Evolutionary conservation across 2,329 filamentous ascomycete genomes (phyloP), one percentile per base, ranked within the genome.

Genomic region (Penicillium occitanis): DNA sequence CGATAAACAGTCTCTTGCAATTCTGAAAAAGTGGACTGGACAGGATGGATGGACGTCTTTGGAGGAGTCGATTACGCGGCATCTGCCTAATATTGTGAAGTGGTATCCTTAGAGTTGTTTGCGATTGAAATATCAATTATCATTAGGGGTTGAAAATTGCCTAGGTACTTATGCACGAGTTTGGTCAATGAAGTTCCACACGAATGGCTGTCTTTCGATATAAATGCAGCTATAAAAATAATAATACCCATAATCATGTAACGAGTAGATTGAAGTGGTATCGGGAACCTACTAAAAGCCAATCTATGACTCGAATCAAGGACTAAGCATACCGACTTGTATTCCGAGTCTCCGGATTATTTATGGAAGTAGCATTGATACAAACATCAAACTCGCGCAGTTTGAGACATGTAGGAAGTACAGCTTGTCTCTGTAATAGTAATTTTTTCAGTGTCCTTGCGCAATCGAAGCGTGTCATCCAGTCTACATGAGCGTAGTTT

Each of bases 11-110:
- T 30, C 63, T n/a, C 63, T 65, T 6, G 44, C 33, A 44, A n/a
- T 60, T 35, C 50, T 65, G 55, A 48, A 65, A 22, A 65, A 44
- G 35, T 60, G 63, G 63, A 46, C 40, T 65, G 63, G 55, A 10
- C 63, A 60, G 55, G 25, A 65, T 17, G 55, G 63, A 10, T 65
- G 63, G 63, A 60, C 33, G 17, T 22, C 30, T 28, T 28, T 65
- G 33, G 63, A 65, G 33, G 42, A 59, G 22, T 51, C 55, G 2
- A 57, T 65, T 33, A 44, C 44, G 14, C 25, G 33, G 7, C 25
- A 30, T 53, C 50, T 53, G 17, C 50, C 50, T 30, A 53, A 30
- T 8, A n/a, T 53, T 53, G 7, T 30, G 28, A 53, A n/a, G 17
- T 53, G 50, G 28, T 53, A 53, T 33, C 14, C 50, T 30, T 53